Base-by-base conservation (phyloP, 164 flowering plant genomes). In the Chloranthus sessilifolius region DNA sequence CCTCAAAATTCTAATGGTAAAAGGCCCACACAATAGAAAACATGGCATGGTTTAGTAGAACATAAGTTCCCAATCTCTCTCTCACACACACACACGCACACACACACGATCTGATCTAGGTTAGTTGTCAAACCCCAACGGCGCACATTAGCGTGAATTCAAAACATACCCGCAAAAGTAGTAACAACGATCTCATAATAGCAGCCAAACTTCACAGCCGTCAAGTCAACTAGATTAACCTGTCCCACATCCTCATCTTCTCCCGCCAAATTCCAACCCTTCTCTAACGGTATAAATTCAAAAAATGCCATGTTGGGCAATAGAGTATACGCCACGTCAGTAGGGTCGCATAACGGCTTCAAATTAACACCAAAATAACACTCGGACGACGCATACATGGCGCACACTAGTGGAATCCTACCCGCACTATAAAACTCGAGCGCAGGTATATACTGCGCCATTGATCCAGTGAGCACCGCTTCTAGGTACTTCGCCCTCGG, bases 371-470 rank as follows among this genome's bases (percentile, higher is more conserved):
- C 97, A 47, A 89, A 83, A 58, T 75, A 89, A 31, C 86, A 78
- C 50, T 89, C 95, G 0, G 97, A 85, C 0, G 97, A 76, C 6
- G 89, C 97, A 50, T 89, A 89, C 89, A 83, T 83, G 5, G 85
- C 50, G 25, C 83, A 75, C 34, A 82, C 78, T 52, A 83, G 33
- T 0, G 95, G 95, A n/a, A 86, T 38, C 57, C 75, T 75, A 28
- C 76, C 79, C 0, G 52, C 80, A 40, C 77, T 74, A 24, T 82
- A 90, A 50, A 68, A 81, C 29, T 81, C 77, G 1, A 90, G 64
- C 0, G 83, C 58, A 2, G 97, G 94, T 30, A 86, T 75, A 30
- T 90, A 90, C 39, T 86, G 95, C 3, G 95, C 73, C 95, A 90
- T 90, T 20, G 95, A 64, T 7, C 94, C 94, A 0, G 95, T 90